Percentiles rank a stretch among this genome's conserved stretches.
phyloP scores from a whole-genome alignment of 2,329 filamentous ascomycete genomes.

The Ophiocordyceps sinensis region DNA sequence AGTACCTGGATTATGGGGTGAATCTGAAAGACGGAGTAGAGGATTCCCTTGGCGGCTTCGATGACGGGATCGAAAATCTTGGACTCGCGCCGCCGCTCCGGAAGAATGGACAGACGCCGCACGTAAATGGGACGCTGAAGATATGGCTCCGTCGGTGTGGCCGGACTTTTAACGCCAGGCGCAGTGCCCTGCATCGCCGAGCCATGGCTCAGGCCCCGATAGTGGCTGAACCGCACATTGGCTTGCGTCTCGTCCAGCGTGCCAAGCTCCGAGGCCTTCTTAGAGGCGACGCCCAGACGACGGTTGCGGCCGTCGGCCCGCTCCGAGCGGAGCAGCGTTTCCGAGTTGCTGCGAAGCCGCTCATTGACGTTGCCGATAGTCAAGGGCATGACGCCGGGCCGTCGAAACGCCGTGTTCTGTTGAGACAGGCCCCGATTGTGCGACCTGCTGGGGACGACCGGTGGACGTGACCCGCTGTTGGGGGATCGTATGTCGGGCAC shows the following conservation, averaged over 20 bases:
- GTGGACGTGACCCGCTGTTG: slow-evolving; percentile 43
- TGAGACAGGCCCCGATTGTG: slow-evolving; percentile 66
- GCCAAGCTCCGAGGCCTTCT: slow-evolving; percentile 43
- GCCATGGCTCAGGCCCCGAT: slow-evolving; percentile 52
- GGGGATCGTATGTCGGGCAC: slow-evolving; percentile 54
- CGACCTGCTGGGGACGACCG: slow-evolving; percentile 62
- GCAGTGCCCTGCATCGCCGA: slow-evolving; percentile 47
- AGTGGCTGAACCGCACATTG: slow-evolving; percentile 53
- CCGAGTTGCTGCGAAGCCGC: slow-evolving; percentile 50
- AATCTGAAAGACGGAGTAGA: slow-evolving; percentile 54
- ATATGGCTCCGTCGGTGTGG: slow-evolving; percentile 42
- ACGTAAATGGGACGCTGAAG: slow-evolving; percentile 48
- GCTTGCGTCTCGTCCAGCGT: slow-evolving; percentile 47
- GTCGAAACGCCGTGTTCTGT: slow-evolving; percentile 47
- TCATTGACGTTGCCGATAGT: slow-evolving; percentile 58
- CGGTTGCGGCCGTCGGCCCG: slow-evolving; percentile 40
- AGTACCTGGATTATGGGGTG: slow-evolving; percentile 54
- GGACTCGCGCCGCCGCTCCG: slow-evolving; percentile 48
- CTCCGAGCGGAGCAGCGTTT: slow-evolving; percentile 40
- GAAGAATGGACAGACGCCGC: slow-evolving; percentile 46
- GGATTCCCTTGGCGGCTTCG: slow-evolving; percentile 50
- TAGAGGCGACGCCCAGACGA: slow-evolving; percentile 50
- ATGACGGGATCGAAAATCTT: slow-evolving; percentile 45
- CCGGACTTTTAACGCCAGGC: slow-evolving; percentile 34
- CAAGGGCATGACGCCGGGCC: slow-evolving; percentile 57